Evolutionary conservation across 1,284 basidiomycete genomes (phyloP).

Genomic region (Flammula alnicola): DNA sequence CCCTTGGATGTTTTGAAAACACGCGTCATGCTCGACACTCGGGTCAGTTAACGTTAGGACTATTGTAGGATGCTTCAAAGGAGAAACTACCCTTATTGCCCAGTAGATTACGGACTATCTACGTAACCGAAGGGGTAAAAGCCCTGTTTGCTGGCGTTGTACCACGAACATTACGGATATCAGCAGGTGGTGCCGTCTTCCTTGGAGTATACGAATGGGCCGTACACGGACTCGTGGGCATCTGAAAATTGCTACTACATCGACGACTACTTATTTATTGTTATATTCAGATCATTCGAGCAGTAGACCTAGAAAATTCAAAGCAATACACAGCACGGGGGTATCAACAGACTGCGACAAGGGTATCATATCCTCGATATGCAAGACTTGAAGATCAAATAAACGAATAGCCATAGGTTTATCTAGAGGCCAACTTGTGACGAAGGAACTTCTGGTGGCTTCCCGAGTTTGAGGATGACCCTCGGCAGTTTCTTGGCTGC

Average conservation of each 20-base stretch:
- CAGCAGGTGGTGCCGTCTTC: slow-evolving; percentile 96
- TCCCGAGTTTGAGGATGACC: slow-evolving; percentile 57
- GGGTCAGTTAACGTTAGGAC: slow-evolving; percentile 50
- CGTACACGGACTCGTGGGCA: slow-evolving; percentile 39
- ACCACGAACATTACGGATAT: slow-evolving; percentile 95
- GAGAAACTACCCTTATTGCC: slow-evolving; percentile 58
- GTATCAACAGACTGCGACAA: neutral
- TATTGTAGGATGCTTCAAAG: slow-evolving; percentile 49
- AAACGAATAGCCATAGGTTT: too few relatives aligned
- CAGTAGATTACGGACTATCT: slow-evolving; percentile 67
- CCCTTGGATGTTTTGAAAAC: slow-evolving; percentile 98
- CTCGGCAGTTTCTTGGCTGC: slow-evolving; percentile 52
- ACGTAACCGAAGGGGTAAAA: slow-evolving; percentile 70
- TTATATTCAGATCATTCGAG: slow-evolving; percentile 2
- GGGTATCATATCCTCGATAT: neutral
- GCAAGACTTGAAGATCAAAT: neutral
- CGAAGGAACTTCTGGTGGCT: slow-evolving; percentile 18
- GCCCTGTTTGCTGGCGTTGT: slow-evolving; percentile 89
- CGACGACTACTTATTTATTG: slow-evolving; percentile 5
- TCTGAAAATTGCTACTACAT: slow-evolving; percentile 9
- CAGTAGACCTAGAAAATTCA: neutral
- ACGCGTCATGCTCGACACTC: slow-evolving; percentile 92
- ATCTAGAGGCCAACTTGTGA: too few relatives aligned
- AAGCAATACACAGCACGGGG: neutral
- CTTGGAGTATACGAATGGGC: slow-evolving; percentile 91